Conservation (phyloP, 495 filamentous ascomycete species). For the Opeltia flavorubescens region DNA sequence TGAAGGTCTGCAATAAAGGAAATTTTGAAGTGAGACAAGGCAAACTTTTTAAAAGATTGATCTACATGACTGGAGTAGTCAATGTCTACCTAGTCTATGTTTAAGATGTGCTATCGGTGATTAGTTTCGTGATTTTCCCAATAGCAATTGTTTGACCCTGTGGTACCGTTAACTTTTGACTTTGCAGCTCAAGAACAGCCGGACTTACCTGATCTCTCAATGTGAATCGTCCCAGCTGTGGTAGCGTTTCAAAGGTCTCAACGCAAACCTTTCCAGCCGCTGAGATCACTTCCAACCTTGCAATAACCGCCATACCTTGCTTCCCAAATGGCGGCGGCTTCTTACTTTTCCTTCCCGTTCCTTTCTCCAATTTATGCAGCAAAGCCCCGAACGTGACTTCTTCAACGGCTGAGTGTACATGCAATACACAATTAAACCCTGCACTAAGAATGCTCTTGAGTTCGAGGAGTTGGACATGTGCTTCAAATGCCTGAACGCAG, state of each 20-base stretch:
- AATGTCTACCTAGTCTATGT: background rate
- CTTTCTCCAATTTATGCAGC: conserved; percentile 91
- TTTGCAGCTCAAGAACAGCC: background rate
- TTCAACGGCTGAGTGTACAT: conserved; percentile 84
- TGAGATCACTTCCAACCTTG: conserved; percentile 70
- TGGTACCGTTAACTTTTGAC: conserved; percentile 9
- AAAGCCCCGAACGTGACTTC: conserved; percentile 80
- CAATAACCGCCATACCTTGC: conserved; percentile 88
- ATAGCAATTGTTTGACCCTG: background rate
- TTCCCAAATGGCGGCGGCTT: conserved; percentile 80
- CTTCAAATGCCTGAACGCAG: conserved; percentile 81
- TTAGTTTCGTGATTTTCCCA: conserved; percentile 11
- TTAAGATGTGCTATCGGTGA: background rate
- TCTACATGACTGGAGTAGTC: background rate
- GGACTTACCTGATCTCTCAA: conserved; percentile 76
- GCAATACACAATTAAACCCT: conserved; percentile 85
- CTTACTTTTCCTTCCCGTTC: conserved; percentile 89
- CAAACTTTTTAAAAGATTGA: background rate
- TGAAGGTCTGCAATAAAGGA: background rate
- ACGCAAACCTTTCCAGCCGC: conserved; percentile 80
- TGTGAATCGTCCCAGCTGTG: conserved; percentile 89
- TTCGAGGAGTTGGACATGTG: conserved; percentile 91
- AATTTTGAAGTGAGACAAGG: background rate
- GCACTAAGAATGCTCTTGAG: conserved; percentile 69
- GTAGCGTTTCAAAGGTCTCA: conserved; percentile 85